Percentiles rank a stretch among this genome's conserved stretches.
These are phyloP conservation scores for Darksidea phi DNA, from an alignment of 495 filamentous ascomycete species.

Conservation along the genomic window DNA sequence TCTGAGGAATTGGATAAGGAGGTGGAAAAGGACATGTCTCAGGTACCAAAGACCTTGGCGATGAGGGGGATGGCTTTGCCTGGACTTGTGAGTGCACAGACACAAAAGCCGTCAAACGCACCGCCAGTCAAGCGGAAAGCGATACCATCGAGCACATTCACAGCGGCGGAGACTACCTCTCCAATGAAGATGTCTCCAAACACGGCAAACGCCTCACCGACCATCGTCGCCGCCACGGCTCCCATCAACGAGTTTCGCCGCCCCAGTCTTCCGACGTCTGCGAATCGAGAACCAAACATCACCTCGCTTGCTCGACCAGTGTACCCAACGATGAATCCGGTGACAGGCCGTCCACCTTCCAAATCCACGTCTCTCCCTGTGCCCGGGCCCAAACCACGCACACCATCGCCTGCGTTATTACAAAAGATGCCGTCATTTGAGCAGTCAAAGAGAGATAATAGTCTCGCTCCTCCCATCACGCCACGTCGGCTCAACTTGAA, in stretches of 20 bases:
- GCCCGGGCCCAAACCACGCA: constrained; percentile 29
- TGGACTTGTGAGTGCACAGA: constrained; percentile 20
- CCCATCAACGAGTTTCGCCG: constrained; percentile 34
- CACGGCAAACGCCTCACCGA: not conserved
- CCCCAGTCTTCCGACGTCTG: constrained; percentile 39
- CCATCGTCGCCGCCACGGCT: not conserved
- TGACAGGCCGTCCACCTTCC: constrained; percentile 14
- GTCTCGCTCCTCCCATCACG: constrained; percentile 4
- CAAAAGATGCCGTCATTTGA: constrained; percentile 42
- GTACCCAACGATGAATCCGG: constrained; percentile 14
- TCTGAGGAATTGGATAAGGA: constrained; percentile 4
- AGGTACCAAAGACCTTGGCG: not conserved
- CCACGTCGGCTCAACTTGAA: constrained; percentile 39
- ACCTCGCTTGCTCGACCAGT: constrained; percentile 38
- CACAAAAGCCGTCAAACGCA: not conserved
- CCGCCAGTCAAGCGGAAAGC: constrained; percentile 21
- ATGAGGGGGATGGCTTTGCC: constrained; percentile 21
- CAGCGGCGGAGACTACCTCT: constrained; percentile 5
- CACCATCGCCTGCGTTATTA: constrained; percentile 40
- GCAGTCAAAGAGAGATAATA: constrained; percentile 12
- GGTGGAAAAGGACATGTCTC: not conserved
- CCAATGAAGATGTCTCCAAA: not conserved
- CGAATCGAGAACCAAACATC: constrained; percentile 32
- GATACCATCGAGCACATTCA: constrained; percentile 1
- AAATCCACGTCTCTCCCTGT: constrained; percentile 32